Conservation (phyloP, 495 filamentous ascomycete species). For the Podospora pseudopauciseta region DNA sequence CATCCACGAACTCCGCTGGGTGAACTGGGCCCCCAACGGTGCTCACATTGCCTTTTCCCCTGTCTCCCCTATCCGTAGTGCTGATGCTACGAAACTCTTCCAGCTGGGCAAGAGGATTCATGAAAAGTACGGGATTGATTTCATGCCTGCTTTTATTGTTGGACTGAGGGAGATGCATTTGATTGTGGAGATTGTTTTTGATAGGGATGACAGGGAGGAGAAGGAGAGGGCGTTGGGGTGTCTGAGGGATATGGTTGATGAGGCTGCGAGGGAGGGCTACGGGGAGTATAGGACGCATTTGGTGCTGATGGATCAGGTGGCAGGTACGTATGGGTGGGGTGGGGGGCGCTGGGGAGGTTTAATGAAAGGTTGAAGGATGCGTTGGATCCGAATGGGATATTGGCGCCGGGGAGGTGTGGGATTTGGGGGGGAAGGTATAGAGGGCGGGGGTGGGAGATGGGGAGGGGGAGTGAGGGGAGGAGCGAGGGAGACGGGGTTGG, state of each 20-base stretch:
- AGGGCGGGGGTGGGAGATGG: slow-evolving; percentile 38
- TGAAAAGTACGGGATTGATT: slow-evolving; percentile 47
- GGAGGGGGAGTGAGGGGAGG: slow-evolving; percentile 23
- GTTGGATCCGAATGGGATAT: slow-evolving; percentile 57
- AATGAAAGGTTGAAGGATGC: slow-evolving; percentile 56
- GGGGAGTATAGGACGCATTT: slow-evolving; percentile 59
- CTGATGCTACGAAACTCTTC: slow-evolving; percentile 47
- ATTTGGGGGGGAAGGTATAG: slow-evolving; percentile 55
- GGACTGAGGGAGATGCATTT: slow-evolving; percentile 57
- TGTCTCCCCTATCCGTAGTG: slow-evolving; percentile 49
- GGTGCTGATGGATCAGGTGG: slow-evolving; percentile 54
- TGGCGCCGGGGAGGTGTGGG: slow-evolving; percentile 54
- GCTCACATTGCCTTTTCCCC: slow-evolving; percentile 56
- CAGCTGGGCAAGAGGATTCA: slow-evolving; percentile 38
- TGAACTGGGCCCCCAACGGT: slow-evolving; percentile 56
- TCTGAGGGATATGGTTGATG: slow-evolving; percentile 47
- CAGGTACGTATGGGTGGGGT: slow-evolving; percentile 55
- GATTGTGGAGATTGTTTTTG: slow-evolving; percentile 56
- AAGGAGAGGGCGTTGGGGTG: slow-evolving; percentile 38
- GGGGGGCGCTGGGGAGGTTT: slow-evolving; percentile 50
- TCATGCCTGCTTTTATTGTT: slow-evolving; percentile 50
- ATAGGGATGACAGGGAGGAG: slow-evolving; percentile 40
- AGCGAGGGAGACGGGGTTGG: slow-evolving; percentile 30
- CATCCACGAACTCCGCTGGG: slow-evolving; percentile 51
- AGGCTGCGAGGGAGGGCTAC: slow-evolving; percentile 48